Evolutionary conservation across 495 filamentous ascomycete genomes (phyloP).

Genomic region (Amphirosellinia nigrospora): DNA sequence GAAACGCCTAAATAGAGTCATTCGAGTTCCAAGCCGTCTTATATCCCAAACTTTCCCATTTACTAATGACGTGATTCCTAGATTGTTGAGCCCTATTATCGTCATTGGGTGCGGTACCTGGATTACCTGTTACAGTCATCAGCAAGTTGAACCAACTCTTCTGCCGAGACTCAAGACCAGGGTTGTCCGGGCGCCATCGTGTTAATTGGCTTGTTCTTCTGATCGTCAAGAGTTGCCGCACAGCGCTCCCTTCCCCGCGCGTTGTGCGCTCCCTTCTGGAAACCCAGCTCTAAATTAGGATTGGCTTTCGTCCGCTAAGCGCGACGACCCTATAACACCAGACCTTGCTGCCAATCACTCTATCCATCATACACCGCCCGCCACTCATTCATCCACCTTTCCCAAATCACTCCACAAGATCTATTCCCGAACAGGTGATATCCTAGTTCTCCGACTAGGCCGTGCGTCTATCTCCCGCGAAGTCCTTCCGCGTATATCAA

Average conservation of each 20-base stretch:
- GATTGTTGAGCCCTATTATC: constrained; percentile 16
- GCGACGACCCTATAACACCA: constrained; percentile 24
- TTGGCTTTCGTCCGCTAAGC: constrained; percentile 19
- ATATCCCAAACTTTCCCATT: constrained; percentile 9
- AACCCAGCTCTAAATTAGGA: constrained; percentile 19
- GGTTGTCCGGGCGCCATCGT: constrained; percentile 12
- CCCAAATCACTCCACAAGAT: constrained; percentile 16
- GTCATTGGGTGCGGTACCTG: constrained; percentile 23
- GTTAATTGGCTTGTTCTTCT: constrained; percentile 20
- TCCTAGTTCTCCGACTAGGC: constrained; percentile 15
- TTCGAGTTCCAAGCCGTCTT: constrained; percentile 8
- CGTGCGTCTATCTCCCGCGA: constrained; percentile 12
- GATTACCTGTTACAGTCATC: constrained; percentile 20
- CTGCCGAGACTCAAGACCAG: constrained; percentile 26
- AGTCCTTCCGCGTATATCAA: constrained; percentile 10
- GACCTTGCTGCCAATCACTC: constrained; percentile 13
- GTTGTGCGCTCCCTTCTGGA: constrained; percentile 11
- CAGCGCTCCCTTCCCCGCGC: constrained; percentile 21
- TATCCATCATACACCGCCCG: constrained; percentile 18
- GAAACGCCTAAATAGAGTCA: constrained; percentile 11
- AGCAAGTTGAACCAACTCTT: constrained; percentile 19
- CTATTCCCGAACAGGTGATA: constrained; percentile 1
- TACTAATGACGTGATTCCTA: constrained; percentile 25
- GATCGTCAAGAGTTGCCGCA: constrained; percentile 24
- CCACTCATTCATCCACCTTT: constrained; percentile 10